phyloP scores from a whole-genome alignment of 306 rosid genomes.

The Gillenia trifoliata region DNA sequence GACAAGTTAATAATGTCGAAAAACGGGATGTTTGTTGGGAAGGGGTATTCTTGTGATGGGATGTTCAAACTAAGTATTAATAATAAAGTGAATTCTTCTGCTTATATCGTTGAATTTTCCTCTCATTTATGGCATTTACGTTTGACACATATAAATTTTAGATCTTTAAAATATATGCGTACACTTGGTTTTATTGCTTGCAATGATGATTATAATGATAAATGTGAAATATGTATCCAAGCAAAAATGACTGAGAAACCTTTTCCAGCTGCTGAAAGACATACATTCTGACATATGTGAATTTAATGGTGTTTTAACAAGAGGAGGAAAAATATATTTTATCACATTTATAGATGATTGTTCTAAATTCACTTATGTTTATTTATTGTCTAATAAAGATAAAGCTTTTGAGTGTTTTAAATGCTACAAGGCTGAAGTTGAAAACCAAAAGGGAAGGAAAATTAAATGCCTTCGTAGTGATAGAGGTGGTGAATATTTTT shows the following conservation, averaged over 20 bases:
- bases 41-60: no score
- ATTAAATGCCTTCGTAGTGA: no score
- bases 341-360: no score
- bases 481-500: neutral
- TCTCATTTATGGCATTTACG: neutral
- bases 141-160: neutral
- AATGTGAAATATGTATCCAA: neutral
- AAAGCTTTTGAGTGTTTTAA: neutral
- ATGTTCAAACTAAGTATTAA: no score
- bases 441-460: conserved; percentile 1
- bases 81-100: no score
- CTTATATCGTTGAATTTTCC: no score
- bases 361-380: no score
- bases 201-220: neutral
- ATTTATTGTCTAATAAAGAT: no score
- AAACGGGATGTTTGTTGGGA: no score
- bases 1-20: no score
- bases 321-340: neutral
- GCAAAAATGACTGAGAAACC: conserved; percentile 8
- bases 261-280: neutral
- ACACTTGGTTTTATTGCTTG: neutral
- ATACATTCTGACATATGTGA: neutral
- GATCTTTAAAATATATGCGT: neutral
- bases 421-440: neutral
- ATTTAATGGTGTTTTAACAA: conserved; percentile 1